Evolutionary conservation across 345 rosid genomes (phyloP).

Genomic region (Nasturtium officinale): DNA sequence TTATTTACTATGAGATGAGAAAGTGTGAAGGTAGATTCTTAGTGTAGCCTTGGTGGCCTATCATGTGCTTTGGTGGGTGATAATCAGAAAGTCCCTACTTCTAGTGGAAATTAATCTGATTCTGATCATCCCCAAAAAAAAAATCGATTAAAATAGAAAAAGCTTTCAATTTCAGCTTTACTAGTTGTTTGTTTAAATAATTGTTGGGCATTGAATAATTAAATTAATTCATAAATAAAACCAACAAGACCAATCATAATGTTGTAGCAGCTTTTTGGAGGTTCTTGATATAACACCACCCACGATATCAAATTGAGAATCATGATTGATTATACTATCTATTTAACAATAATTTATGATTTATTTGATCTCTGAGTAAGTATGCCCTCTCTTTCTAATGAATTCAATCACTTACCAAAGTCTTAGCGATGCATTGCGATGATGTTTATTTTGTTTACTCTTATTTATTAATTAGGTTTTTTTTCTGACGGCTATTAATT

Average conservation of each 20-base stretch:
- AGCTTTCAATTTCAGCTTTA: conserved; percentile 44
- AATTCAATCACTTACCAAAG: background rate
- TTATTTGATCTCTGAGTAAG: conserved; percentile 21
- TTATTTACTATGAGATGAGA: conserved; percentile 6
- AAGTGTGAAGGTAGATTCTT: conserved; percentile 41
- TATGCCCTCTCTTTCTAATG: background rate
- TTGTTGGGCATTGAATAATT: conserved; percentile 18
- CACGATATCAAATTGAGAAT: conserved; percentile 47
- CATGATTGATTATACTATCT: conserved; percentile 44
- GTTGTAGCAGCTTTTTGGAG: conserved; percentile 64
- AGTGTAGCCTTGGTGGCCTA: conserved; percentile 42
- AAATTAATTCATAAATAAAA: conserved; percentile 35
- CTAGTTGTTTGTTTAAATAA: conserved; percentile 36
- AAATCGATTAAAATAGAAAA: conserved; percentile 17
- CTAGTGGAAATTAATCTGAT: conserved; percentile 41
- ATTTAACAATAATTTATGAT: conserved; percentile 12
- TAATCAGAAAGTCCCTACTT: conserved; percentile 37
- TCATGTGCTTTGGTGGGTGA: conserved; percentile 49
- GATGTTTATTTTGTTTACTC: too few species aligned
- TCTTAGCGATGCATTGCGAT: background rate
- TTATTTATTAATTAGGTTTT: too few species aligned
- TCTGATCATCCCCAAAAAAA: conserved; percentile 38
- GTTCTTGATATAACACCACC: conserved; percentile 55
- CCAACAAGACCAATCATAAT: conserved; percentile 58
- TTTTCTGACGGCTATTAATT: too few species aligned